Conservation (phyloP, 2,329 filamentous ascomycete species). For the Zymoseptoria brevis region DNA sequence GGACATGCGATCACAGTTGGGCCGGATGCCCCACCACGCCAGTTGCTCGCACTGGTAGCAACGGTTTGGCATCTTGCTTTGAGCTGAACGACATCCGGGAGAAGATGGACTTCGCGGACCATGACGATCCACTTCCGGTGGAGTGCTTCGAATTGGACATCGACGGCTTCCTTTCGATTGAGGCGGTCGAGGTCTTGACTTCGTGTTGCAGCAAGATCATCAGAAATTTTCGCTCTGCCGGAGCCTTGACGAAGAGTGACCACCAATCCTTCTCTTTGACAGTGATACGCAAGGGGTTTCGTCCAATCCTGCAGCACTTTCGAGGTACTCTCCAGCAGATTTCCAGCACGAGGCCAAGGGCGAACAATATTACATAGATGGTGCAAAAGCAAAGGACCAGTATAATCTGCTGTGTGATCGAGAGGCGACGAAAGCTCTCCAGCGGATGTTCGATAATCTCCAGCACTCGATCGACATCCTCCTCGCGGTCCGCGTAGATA, state of each 20-base stretch:
- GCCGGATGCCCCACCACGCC: too few species aligned
- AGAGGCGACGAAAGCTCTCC: slow-evolving; percentile 5
- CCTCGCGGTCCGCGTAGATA: slow-evolving; percentile 5
- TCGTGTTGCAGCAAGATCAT: slow-evolving; percentile 12
- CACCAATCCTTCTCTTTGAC: slow-evolving; percentile 4
- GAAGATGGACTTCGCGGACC: background rate
- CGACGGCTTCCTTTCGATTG: background rate
- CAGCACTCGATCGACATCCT: slow-evolving; percentile 10
- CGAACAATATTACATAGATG: slow-evolving; percentile 8
- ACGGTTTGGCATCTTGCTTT: background rate
- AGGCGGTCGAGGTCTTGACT: background rate
- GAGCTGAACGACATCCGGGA: background rate
- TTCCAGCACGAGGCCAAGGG: slow-evolving; percentile 7
- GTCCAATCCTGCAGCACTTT: background rate
- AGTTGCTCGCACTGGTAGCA: background rate
- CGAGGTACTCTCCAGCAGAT: slow-evolving; percentile 11
- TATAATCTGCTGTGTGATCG: slow-evolving; percentile 3
- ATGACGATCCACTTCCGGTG: background rate
- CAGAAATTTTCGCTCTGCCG: slow-evolving; percentile 5
- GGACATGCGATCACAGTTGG: background rate
- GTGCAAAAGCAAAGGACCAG: slow-evolving; percentile 10
- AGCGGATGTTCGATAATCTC: slow-evolving; percentile 12
- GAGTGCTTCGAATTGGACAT: background rate
- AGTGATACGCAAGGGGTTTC: background rate
- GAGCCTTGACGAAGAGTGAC: slow-evolving; percentile 7